Conservation (phyloP, 768 basidiomycete genomes). For the Cyclocybe cylindracea region DNA sequence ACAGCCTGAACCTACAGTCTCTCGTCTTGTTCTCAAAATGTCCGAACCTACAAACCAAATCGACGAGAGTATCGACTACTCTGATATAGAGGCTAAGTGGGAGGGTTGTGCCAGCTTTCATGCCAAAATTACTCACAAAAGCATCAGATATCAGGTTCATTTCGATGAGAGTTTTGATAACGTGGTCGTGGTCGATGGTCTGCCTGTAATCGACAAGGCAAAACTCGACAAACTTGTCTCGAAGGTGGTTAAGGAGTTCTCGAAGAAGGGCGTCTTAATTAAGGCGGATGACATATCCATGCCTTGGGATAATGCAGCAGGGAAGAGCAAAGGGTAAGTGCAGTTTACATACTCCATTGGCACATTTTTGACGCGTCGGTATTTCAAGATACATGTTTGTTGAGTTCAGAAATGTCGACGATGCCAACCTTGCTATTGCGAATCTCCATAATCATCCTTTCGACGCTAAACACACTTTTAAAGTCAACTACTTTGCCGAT, state of each 20-base stretch:
- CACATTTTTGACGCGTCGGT: conserved; percentile 4
- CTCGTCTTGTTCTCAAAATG: conserved; percentile 37
- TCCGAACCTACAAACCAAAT: conserved; percentile 39
- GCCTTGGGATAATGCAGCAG: conserved; percentile 83
- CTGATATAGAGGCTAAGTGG: conserved; percentile 87
- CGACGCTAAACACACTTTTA: conserved; percentile 84
- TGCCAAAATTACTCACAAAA: conserved; percentile 1
- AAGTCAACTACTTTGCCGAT: conserved; percentile 85
- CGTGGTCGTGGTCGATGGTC: conserved; percentile 88
- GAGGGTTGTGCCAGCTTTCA: conserved; percentile 16
- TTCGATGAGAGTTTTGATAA: conserved; percentile 89
- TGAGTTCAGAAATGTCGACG: conserved; percentile 70
- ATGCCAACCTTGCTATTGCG: conserved; percentile 66
- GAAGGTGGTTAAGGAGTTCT: conserved; percentile 84
- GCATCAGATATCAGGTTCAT: conserved; percentile 76
- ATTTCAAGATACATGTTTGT: conserved; percentile 76
- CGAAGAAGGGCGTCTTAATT: conserved; percentile 75
- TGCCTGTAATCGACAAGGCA: conserved; percentile 85
- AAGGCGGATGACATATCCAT: conserved; percentile 79
- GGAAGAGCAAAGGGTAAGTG: conserved; percentile 89
- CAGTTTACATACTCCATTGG: not conserved
- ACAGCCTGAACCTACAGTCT: conserved; percentile 8
- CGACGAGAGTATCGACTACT: conserved; percentile 79
- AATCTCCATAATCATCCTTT: conserved; percentile 80
- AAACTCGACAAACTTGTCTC: conserved; percentile 82